Base-by-base conservation (phyloP, 2,329 filamentous ascomycete genomes). In the Aspergillus sp. region DNA sequence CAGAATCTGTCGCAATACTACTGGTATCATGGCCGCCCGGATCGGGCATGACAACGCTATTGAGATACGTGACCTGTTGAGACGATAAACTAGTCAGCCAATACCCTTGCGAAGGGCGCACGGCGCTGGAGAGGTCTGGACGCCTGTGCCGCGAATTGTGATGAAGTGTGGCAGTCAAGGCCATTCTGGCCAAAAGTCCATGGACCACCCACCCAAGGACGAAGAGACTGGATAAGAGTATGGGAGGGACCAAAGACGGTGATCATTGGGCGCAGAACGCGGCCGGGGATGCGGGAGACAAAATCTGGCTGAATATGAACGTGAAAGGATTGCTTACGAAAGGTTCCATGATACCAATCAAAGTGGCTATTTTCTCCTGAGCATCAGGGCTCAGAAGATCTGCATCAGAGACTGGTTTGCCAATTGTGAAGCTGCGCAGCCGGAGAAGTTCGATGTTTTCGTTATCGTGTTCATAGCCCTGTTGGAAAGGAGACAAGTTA, bases 401-500 rank as follows among this genome's bases (percentile, higher is more conserved):
- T 9, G 82, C 77, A 69, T 93, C 92, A 13, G 83, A 74, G 41
- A 97, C 77, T 72, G 87, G 87, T 62, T 83, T 87, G 43, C 87
- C 84, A 23, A 96, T 78, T 0, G 90, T 93, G 74, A 90, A 97
- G 75, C 89, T 95, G 63, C 88, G 85, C 71, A 97, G 82, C 69
- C 92, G 90, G 59, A 97, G 82, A 56, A 97, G 83, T 59, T 89
- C 87, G 70, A 97, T 93, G 68, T 97, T 90, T 47, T 85, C 81
- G 73, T 97, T 91, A 61, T 91, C 88, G 22, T 85, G 83, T 49
- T 86, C 81, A 72, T 91, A 96, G 51, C 91, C 92, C 90, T 94
- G 72, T 61, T 68, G 54, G 63, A 62, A 59, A 68, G 58, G 67
- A 53, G 52, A 61, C 53, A 31, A 65, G 54, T 65, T 62, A 71